Percentiles rank a stretch among this genome's conserved stretches.
Evolutionary conservation across 2,329 filamentous ascomycete species (phyloP).

Genomic region (Ophiocordyceps camponoti-floridani): DNA sequence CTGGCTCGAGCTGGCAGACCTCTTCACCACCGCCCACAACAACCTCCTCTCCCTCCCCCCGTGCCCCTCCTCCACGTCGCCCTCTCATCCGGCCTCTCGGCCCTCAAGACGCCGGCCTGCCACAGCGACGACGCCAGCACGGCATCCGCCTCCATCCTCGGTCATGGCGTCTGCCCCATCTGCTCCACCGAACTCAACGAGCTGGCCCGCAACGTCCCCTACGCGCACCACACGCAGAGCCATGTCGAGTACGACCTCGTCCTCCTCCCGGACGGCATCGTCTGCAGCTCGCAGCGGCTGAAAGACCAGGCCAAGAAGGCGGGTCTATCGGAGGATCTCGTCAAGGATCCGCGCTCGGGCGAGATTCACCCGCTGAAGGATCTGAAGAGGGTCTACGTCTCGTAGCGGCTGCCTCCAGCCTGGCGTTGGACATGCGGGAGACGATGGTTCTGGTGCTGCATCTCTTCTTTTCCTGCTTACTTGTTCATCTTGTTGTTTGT

Average conservation of each 20-base stretch:
- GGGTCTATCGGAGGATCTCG: conserved; percentile 43
- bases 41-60: conserved; percentile 66
- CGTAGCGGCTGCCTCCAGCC: conserved; percentile 23
- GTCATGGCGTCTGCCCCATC: conserved; percentile 76
- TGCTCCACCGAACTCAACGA: conserved; percentile 92
- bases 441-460: too few relatives aligned
- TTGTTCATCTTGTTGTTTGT: too few relatives aligned
- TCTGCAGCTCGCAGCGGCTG: conserved; percentile 63
- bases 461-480: too few relatives aligned
- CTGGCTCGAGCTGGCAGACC: conserved; percentile 58
- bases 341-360: conserved; percentile 66
- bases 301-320: conserved; percentile 65
- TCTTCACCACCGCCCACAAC: conserved; percentile 79
- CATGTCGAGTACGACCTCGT: conserved; percentile 78
- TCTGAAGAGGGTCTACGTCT: conserved; percentile 82
- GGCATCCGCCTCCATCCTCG: conserved; percentile 24
- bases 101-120: conserved; percentile 88
- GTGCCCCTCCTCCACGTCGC: conserved; percentile 80
- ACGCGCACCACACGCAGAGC: conserved; percentile 88
- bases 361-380: conserved; percentile 43
- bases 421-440: neutral
- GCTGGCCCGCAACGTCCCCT: conserved; percentile 73
- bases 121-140: conserved; percentile 43
- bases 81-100: conserved; percentile 76
- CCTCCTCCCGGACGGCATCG: conserved; percentile 69